Evolutionary conservation across 768 basidiomycete species (phyloP), one percentile per base, ranked within the genome.

Genomic region (Mycena albidolilacea): DNA sequence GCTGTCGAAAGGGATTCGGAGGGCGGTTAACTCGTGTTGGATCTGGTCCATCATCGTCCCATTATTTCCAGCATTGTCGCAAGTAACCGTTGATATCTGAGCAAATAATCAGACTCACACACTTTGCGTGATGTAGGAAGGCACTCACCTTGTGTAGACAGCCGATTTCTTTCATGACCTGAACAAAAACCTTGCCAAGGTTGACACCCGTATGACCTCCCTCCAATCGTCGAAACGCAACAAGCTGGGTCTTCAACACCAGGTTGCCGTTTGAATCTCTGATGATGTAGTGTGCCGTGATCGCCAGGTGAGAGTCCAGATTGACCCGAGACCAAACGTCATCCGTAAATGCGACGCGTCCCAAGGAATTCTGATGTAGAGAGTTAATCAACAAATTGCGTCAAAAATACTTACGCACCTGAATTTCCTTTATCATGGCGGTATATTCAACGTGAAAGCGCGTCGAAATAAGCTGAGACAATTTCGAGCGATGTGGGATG

Each of bases 301-400:
- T 21, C 0, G 73, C 76, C 5, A 78, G 48, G 37, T 72, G 77
- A 0, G 73, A 71, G 39, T 67, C 21, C 0, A 67, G 46, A 15
- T 72, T 69, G 7, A 58, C 21, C 12, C 73, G 73, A 3, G 66
- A 64, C 73, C 78, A 78, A n/a, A 78, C 66, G 41, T 78, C 71
- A 11, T 66, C 48, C 1, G 71, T 78, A 9, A 70, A 76, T 0
- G 71, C 72, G 7, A 78, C 54, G 0, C 74, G 60, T 0, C 73
- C 55, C 7, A 69, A 11, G 7, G 68, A 21, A 38, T 69, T 67
- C 60, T 70, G 3, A 30, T 3, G 3, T 8, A n/a, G 48, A 2
- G 8, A 5, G n/a, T 14, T 9, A 7, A 30, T 30, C 30, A 30
- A 4, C 30, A 30, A 30, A 30, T 23, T 23, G n/a, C n/a, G 30